Base-by-base conservation (phyloP, 1,139 yeast genomes). In the Blastobotrys arbuscula region DNA sequence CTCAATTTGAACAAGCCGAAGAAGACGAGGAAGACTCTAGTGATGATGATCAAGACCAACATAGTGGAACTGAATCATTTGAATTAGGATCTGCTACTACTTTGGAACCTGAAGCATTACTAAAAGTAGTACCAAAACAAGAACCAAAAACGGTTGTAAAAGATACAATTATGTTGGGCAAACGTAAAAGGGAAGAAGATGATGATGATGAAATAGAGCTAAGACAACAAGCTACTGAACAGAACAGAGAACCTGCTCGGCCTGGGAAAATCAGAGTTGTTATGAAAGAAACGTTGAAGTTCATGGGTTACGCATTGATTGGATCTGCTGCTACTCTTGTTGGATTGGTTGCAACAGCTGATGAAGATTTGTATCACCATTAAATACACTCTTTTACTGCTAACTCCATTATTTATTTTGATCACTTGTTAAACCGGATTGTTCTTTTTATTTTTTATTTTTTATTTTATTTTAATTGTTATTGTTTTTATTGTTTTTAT, bases 301-400 rank as follows among this genome's bases (percentile, higher is more conserved):
- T 52, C 24, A 51, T 57, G 12, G 49, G 53, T 12, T 59, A 56
- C 10, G 58, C 58, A 7, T 48, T 53, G 4, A 50, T 58, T n/a
- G 62, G 63, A 19, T 50, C 59, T 16, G 51, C 54, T 38, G 54
- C 55, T 18, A 59, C 62, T 2, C 43, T 59, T 43, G 55, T 58
- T n/a, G 56, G 58, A 26, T 53, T 59, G 37, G 53, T 59, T 39
- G 55, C 53, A 23, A 54, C 56, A 36, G 50, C 47, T 13, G 36
- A 30, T 10, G 36, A 43, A 18, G 18, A 42, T 5, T 34, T 18
- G 10, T 4, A 7, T 12, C 3, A 15, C n/a, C 35, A 26, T 24
- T 16, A 16, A 20, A 16, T 24, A 30, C 26, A 13, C 43, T 26
- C 20, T 6, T 16, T 12, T 20, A 34, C 9, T 31, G 16, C 13